These are phyloP conservation scores for Phoenix dactylifera DNA, from an alignment of 176 grass and related monocot genomes.

Conservation along the genomic window DNA sequence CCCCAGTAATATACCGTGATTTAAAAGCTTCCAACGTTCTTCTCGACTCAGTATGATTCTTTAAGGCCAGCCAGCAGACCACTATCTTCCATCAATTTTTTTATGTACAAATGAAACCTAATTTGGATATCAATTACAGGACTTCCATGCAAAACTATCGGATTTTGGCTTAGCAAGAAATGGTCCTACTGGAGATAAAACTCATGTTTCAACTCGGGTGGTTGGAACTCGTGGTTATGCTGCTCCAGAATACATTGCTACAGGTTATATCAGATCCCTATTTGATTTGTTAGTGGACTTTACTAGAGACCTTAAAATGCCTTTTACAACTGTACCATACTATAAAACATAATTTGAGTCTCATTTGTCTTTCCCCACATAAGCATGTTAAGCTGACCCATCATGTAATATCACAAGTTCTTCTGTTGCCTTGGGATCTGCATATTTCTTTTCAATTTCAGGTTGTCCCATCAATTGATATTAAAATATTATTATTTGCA, in stretches of 20 bases:
- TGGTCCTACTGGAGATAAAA: constrained; percentile 57
- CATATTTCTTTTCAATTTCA: too few species aligned
- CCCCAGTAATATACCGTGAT: constrained; percentile 74
- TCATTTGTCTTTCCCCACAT: too few species aligned
- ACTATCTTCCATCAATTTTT: too few species aligned
- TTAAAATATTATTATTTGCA: too few species aligned
- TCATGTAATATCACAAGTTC: too few species aligned
- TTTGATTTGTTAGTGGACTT: background rate
- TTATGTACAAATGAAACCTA: too few species aligned
- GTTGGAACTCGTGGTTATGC: constrained; percentile 66
- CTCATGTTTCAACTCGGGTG: constrained; percentile 68
- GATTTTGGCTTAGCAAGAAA: constrained; percentile 71
- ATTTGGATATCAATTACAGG: constrained; percentile 13
- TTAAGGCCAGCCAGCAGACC: background rate
- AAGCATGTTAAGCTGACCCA: too few species aligned
- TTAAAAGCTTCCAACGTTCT: constrained; percentile 87
- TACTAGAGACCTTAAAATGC: too few species aligned
- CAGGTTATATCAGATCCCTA: constrained; percentile 12
- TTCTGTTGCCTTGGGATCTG: too few species aligned
- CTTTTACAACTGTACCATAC: too few species aligned
- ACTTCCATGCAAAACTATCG: constrained; percentile 69
- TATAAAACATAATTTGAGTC: too few species aligned
- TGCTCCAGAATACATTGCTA: constrained; percentile 67
- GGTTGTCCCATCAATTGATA: too few species aligned
- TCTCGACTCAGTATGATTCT: constrained; percentile 32